Conservation (phyloP, 495 filamentous ascomycete species). For the Penicillium lividum region DNA sequence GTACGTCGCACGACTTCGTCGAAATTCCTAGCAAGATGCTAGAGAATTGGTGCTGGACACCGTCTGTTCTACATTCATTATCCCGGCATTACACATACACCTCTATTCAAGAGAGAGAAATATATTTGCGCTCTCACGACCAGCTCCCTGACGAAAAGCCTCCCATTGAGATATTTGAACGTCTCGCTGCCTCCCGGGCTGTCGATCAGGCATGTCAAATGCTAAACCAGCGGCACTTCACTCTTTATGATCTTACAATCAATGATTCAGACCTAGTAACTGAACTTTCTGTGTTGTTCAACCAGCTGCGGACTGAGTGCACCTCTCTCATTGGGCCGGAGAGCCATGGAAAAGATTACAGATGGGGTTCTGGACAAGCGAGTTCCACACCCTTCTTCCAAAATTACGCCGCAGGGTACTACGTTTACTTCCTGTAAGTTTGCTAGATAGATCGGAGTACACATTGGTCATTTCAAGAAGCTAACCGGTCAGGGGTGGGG, state of each 20-base stretch:
- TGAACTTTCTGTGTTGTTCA: background rate
- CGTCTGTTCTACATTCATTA: background rate
- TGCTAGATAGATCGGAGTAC: background rate
- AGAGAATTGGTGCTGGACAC: background rate
- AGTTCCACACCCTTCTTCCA: background rate
- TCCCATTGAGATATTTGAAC: background rate
- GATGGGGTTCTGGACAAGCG: background rate
- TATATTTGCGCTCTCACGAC: background rate
- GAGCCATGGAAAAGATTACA: background rate
- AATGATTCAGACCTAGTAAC: background rate
- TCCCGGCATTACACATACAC: background rate
- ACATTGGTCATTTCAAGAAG: background rate
- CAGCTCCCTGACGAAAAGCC: background rate
- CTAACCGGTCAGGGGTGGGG: background rate
- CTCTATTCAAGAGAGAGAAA: background rate
- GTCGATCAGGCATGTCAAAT: background rate
- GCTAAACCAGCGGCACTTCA: background rate
- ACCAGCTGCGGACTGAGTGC: background rate
- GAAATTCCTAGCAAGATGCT: background rate
- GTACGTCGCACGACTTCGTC: background rate
- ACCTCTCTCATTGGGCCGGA: conserved; percentile 3
- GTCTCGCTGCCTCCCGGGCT: background rate
- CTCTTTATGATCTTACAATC: background rate
- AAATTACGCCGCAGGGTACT: background rate
- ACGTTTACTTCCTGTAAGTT: background rate